Evolutionary conservation across 768 basidiomycete genomes (phyloP), one percentile per base, ranked within the genome.

Genomic region (Psilocybe tampanensis): DNA sequence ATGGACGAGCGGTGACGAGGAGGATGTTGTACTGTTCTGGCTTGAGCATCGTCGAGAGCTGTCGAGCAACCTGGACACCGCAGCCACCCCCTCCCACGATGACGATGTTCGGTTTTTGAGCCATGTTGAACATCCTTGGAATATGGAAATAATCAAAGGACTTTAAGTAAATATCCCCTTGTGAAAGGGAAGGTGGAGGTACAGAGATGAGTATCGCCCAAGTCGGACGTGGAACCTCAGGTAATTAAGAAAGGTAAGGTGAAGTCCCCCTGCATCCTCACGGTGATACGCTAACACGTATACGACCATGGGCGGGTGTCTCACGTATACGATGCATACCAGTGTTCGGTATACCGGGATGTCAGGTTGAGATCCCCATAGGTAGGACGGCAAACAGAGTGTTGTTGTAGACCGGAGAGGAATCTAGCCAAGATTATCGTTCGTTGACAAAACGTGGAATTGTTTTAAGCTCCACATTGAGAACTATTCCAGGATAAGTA

Each of bases 1-100:
- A 86, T 1, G 84, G 74, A 1, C 79, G 79, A 0, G 80, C 66
- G 43, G 76, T 80, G 58, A 91, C 71, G 60, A 90, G 78, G 55
- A 84, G 70, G 55, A 90, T 65, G 57, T 77, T 76, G 69, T 81
- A 78, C 34, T 74, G 75, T 8, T 71, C 64, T 0, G 77, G 54
- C 66, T 84, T 75, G 59, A 89, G 77, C 19, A 67, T 77, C 11
- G 73, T 66, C 2, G 84, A 80, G 55, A 90, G 83, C 2, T 77
- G 29, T 26, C 58, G 47, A 19, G 78, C 79, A 48, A 80, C 60
- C 9, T 72, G 60, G 24, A 73, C 69, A 12, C 88, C 87, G 1
- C 76, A 78, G n/a, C 70, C 73, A 48, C 84, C 88, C 24, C 83
- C 88, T 42, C 86, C 84, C 18, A 70, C 67, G 41, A 70, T 60